phyloP scores from a whole-genome alignment of 2,329 filamentous ascomycete species.

The Colletotrichum sublineola region DNA sequence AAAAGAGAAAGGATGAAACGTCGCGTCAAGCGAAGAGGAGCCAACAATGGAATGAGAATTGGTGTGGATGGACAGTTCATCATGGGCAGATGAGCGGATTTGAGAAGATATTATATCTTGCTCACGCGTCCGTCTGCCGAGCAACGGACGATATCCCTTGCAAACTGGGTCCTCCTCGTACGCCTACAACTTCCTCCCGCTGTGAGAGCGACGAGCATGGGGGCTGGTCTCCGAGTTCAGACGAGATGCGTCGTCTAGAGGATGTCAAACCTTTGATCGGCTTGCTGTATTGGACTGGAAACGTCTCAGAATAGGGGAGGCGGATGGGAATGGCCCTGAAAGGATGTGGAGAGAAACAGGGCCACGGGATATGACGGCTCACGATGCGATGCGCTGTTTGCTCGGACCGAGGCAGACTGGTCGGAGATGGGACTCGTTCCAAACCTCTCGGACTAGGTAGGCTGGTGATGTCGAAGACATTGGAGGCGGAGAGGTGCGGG shows the following conservation, averaged over 20 bases:
- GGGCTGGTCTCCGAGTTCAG: slow-evolving; percentile 27
- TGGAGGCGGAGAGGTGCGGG: slow-evolving; percentile 14
- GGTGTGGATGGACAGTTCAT: slow-evolving; percentile 18
- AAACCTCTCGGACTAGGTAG: slow-evolving; percentile 9
- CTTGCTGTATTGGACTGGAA: slow-evolving; percentile 31
- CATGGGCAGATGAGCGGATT: slow-evolving; percentile 40
- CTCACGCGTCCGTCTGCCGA: slow-evolving; percentile 24
- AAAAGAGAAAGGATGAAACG: slow-evolving; percentile 30
- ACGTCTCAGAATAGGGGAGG: slow-evolving; percentile 34
- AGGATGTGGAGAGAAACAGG: slow-evolving; percentile 22
- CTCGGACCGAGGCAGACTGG: slow-evolving; percentile 30
- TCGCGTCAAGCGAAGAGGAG: slow-evolving; percentile 41
- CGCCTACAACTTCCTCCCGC: background rate
- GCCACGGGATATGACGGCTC: slow-evolving; percentile 31
- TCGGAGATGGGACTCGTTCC: slow-evolving; percentile 27
- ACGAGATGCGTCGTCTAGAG: slow-evolving; percentile 29
- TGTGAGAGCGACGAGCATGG: slow-evolving; percentile 10
- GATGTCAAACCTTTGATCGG: slow-evolving; percentile 29
- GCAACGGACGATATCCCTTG: slow-evolving; percentile 16
- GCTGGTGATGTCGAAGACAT: slow-evolving; percentile 13
- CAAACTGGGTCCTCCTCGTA: slow-evolving; percentile 5
- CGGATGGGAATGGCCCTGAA: slow-evolving; percentile 26
- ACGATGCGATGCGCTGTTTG: slow-evolving; percentile 8
- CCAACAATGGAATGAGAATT: slow-evolving; percentile 39
- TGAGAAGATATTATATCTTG: slow-evolving; percentile 44